Conservation (phyloP, 1,284 basidiomycete species). For the Malassezia dermatis region DNA sequence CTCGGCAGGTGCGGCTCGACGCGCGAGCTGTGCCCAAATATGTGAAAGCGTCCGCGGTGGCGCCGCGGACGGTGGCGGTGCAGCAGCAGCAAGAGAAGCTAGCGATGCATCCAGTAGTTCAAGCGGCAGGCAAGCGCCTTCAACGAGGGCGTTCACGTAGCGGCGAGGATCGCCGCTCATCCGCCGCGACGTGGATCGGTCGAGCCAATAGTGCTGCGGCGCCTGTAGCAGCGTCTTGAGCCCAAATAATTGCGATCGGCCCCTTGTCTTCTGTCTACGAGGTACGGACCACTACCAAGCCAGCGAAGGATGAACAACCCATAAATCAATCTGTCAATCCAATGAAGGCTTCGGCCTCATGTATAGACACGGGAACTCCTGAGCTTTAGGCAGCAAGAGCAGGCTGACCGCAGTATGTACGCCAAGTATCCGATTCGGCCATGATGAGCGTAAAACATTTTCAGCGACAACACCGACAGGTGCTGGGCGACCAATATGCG, state of each 20-base stretch:
- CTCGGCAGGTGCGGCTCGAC: neutral
- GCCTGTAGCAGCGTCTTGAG: too few relatives aligned
- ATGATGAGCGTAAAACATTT: conserved; percentile 10
- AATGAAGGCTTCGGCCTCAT: conserved; percentile 12
- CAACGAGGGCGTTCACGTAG: conserved; percentile 2
- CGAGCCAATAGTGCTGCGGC: neutral
- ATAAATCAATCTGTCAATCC: conserved; percentile 20
- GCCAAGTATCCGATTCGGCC: neutral
- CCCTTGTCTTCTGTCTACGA: conserved; percentile 1
- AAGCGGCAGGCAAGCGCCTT: neutral
- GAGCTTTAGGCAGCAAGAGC: neutral
- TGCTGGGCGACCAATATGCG: conserved; percentile 17
- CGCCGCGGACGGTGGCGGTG: neutral
- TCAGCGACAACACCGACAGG: conserved; percentile 19
- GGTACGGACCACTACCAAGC: neutral
- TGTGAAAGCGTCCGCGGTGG: neutral
- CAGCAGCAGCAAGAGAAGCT: neutral
- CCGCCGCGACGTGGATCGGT: neutral
- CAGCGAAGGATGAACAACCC: neutral
- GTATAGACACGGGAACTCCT: conserved; percentile 12
- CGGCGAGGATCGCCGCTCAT: conserved; percentile 4
- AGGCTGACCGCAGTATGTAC: conserved; percentile 9
- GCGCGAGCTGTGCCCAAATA: neutral
- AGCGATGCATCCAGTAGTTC: neutral
- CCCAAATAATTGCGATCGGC: neutral